Evolutionary conservation across 192 early-diverging fungal species (phyloP).

Genomic region (Mortierella antarctica): DNA sequence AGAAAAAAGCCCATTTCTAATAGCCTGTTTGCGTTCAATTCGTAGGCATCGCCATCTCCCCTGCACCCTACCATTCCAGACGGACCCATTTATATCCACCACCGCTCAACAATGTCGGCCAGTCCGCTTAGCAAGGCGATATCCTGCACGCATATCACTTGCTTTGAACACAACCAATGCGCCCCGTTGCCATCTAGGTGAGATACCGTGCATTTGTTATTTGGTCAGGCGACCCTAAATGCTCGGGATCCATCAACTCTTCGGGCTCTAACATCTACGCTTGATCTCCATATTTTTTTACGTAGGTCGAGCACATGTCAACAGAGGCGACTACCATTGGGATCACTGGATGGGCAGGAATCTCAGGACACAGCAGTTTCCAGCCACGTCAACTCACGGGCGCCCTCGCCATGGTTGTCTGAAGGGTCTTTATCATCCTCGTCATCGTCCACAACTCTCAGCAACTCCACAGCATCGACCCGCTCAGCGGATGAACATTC

Average conservation of each 20-base stretch:
- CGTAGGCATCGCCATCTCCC: slow-evolving; percentile 5
- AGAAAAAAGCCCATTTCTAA: not conserved
- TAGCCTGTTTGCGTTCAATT: not conserved
- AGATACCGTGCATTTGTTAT: not conserved
- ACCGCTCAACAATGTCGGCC: slow-evolving; percentile 24
- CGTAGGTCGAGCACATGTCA: slow-evolving; percentile 3
- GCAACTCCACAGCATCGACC: not conserved
- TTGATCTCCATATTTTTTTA: not conserved
- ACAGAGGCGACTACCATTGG: not conserved
- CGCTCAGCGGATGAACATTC: slow-evolving; percentile 16
- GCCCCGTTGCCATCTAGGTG: not conserved
- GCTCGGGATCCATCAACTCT: not conserved
- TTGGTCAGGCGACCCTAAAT: not conserved
- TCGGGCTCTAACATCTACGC: not conserved
- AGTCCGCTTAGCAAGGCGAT: slow-evolving; percentile 16
- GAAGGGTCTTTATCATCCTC: too few species aligned
- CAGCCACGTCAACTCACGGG: not conserved
- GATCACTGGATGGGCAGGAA: not conserved
- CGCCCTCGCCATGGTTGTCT: too few species aligned
- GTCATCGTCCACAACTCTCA: not conserved
- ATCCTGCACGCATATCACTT: slow-evolving; percentile 20
- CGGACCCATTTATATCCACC: slow-evolving; percentile 50
- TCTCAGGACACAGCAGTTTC: not conserved
- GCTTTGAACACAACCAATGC: slow-evolving; percentile 25
- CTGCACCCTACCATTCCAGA: slow-evolving; percentile 32